Conservation (phyloP, 768 basidiomycete genomes). For the Hericium coralloides region DNA sequence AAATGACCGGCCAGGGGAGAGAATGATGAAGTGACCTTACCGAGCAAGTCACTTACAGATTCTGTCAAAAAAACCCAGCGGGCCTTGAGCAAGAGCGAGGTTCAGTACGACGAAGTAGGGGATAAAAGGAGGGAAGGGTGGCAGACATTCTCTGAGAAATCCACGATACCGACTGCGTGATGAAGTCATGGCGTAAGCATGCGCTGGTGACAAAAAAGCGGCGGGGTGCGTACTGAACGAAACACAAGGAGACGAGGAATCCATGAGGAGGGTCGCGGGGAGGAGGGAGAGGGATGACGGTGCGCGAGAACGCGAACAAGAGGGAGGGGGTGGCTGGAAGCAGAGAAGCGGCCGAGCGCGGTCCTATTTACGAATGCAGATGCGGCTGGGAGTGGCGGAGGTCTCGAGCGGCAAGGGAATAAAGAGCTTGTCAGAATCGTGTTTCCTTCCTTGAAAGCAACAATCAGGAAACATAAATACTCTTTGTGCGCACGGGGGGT, state of each 20-base stretch:
- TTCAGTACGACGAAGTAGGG: neutral
- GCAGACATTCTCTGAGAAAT: conserved; percentile 65
- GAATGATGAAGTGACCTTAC: conserved; percentile 21
- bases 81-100: conserved; percentile 30
- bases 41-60: conserved; percentile 57
- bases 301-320: conserved; percentile 1
- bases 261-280: conserved; percentile 4
- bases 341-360: neutral
- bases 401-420: neutral
- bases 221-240: conserved; percentile 60
- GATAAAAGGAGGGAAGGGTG: conserved; percentile 16
- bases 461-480: too few species aligned
- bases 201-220: conserved; percentile 2
- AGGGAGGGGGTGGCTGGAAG: neutral
- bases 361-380: conserved; percentile 7
- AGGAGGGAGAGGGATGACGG: neutral
- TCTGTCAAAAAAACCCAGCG: conserved; percentile 61
- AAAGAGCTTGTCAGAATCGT: too few species aligned
- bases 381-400: neutral
- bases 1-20: neutral
- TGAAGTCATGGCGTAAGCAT: conserved; percentile 3
- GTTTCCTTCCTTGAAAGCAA: too few species aligned
- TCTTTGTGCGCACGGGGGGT: too few species aligned
- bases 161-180: conserved; percentile 62
- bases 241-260: conserved; percentile 37